Base-by-base conservation (phyloP, 805 yeast species). In the Tetrapisispora taiwanensis region DNA sequence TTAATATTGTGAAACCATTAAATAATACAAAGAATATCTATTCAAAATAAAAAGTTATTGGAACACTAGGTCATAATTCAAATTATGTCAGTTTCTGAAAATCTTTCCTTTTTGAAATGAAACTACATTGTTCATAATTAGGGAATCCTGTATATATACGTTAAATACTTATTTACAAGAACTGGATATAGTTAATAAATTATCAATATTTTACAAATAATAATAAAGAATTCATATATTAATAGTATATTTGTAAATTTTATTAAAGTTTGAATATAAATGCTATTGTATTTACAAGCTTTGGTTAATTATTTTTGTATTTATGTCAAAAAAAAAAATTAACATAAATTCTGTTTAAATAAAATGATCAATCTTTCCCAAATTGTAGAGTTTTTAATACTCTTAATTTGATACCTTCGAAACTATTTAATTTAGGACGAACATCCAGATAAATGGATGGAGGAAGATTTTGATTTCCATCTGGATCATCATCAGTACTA, bases 351-450 rank as follows among this genome's bases (percentile, higher is more conserved):
- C 12, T 24, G 12, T 36, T 14, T 24, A 36, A n/a, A 31, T n/a
- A 15, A 10, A 4, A 7, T 27, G 7, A 24, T 22, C 20, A 24
- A 9, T 37, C 40, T 24, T 20, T 31, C 12, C 18, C 68, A 14
- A 73, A 50, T 4, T 85, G 87, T 27, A 85, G 62, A n/a, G 85
- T 77, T 49, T 74, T 75, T 39, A 65, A 61, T 0, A 84, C 42
- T 52, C 98, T 70, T 68, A 89, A 63, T 59, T 75, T 80, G 36
- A 80, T 58, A 1, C 97, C 98, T 63, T 88, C 96, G 60, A 77
- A 63, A 37, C 79, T 70, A 60, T 89, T 84, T 43, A 90, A 63
- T 59, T 90, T 92, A 3, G 98, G 98, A 55, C 98, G 75, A 5
- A 87, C 97, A 58, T 90, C 98, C 42, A 90, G 62, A 54, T 73